These are phyloP conservation scores for Hypoxylon fragiforme DNA, from an alignment of 495 filamentous ascomycete genomes.

Conservation along the genomic window DNA sequence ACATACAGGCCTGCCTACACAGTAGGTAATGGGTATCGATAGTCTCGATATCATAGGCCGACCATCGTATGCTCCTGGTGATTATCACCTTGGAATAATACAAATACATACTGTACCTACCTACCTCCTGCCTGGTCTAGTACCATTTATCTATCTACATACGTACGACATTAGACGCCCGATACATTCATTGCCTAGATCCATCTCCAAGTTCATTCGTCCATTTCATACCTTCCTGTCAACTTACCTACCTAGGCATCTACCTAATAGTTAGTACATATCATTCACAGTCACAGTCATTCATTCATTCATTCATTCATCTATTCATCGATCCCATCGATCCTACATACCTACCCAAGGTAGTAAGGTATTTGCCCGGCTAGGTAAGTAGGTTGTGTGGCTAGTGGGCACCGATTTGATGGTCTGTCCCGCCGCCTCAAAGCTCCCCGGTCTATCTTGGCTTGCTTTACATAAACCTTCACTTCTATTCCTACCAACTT, in stretches of 20 bases:
- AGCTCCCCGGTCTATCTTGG: conserved; percentile 40
- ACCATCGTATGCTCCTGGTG: conserved; percentile 31
- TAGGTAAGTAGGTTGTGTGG: conserved; percentile 33
- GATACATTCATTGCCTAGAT: too few species aligned
- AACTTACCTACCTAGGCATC: conserved; percentile 15
- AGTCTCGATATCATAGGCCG: conserved; percentile 30
- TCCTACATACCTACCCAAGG: conserved; percentile 17
- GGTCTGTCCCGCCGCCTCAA: conserved; percentile 42
- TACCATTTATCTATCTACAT: conserved; percentile 3
- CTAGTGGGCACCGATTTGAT: conserved; percentile 38
- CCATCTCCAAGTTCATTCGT: background rate
- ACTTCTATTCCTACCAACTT: conserved; percentile 31
- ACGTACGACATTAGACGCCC: too few species aligned
- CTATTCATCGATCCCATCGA: conserved; percentile 12
- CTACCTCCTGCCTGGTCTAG: too few species aligned
- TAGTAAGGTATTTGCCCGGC: conserved; percentile 29
- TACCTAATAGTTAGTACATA: too few species aligned
- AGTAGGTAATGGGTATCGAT: conserved; percentile 4
- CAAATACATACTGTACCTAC: too few species aligned
- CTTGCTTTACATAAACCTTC: conserved; percentile 40
- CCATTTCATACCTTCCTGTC: background rate
- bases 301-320: too few species aligned
- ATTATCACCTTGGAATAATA: conserved; percentile 16
- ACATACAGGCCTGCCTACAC: too few species aligned
- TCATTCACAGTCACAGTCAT: too few species aligned